Percentiles rank a stretch among this genome's conserved stretches.
phyloP scores from a whole-genome alignment of 1,284 basidiomycete genomes.

The Mycosarcoma mackinlayi region DNA sequence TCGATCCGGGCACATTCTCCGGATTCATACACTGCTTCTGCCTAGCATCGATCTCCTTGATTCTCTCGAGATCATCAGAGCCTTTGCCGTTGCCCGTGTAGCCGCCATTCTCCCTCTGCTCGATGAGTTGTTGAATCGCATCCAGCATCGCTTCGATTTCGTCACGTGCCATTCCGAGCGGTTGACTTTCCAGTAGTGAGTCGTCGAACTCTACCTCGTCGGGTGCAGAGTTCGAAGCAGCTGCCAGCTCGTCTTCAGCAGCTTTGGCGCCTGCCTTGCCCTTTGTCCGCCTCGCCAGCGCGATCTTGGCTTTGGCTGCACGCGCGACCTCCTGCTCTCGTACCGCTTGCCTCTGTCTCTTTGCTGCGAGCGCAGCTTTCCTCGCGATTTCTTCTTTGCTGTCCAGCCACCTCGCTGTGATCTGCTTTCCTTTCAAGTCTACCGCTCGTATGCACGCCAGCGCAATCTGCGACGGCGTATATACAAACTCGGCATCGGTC shows the following conservation, averaged over 20 bases:
- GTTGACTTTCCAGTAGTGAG: slow-evolving; percentile 25
- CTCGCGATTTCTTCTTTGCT: slow-evolving; percentile 23
- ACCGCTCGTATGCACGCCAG: slow-evolving; percentile 76
- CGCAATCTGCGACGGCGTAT: slow-evolving; percentile 91
- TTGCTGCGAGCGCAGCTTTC: slow-evolving; percentile 5
- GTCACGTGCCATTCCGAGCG: slow-evolving; percentile 70
- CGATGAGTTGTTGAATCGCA: slow-evolving; percentile 32
- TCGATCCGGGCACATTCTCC: slow-evolving; percentile 18
- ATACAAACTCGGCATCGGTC: slow-evolving; percentile 91
- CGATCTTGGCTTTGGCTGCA: slow-evolving; percentile 23
- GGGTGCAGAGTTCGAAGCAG: background rate
- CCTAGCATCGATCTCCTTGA: slow-evolving; percentile 51
- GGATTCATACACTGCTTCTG: slow-evolving; percentile 47
- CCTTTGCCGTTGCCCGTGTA: slow-evolving; percentile 32
- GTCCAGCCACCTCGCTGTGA: slow-evolving; percentile 76
- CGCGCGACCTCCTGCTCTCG: slow-evolving; percentile 22
- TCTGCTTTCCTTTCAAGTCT: slow-evolving; percentile 63
- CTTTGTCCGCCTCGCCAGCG: slow-evolving; percentile 13
- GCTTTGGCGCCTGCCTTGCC: slow-evolving; percentile 42
- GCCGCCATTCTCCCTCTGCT: slow-evolving; percentile 18
- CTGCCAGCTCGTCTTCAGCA: slow-evolving; percentile 29
- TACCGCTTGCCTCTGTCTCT: slow-evolving; percentile 7
- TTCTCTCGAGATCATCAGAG: slow-evolving; percentile 41
- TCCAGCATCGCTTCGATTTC: slow-evolving; percentile 78
- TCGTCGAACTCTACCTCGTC: slow-evolving; percentile 33